Base-by-base conservation (phyloP, 805 yeast species). In the Priceomyces carsonii region DNA sequence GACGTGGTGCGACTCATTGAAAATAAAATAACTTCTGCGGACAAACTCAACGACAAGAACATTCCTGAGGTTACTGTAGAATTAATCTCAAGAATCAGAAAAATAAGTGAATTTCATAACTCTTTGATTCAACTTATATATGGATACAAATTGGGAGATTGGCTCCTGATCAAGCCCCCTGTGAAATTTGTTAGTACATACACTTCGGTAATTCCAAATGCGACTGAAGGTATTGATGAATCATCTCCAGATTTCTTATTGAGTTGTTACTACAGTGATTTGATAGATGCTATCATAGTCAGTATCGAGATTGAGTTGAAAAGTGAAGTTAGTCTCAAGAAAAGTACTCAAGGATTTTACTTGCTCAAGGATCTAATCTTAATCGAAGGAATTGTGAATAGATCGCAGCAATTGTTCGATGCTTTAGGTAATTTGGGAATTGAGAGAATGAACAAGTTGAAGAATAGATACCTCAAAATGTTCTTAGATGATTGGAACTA, bases 401-500 rank as follows among this genome's bases (percentile, higher is more conserved):
- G 83, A 39, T 72, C 85, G 19, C 53, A 57, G 15, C 75, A 75
- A 26, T 48, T 85, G 13, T 69, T 66, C 39, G 67, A 63, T 26
- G 67, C 82, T 8, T 57, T 88, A 28, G 85, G 85, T 1, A 54
- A 64, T 12, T 52, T 65, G 1, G 95, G 95, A 0, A 58, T 66
- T 12, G 80, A 75, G 32, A 66, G 96, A 36, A 51, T 85, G 5
- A 82, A 75, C 29, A 77, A 79, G 46, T 59, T 93, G 46, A 80
- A 82, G 50, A 88, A 85, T 53, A 68, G 90, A 42, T 87, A 82
- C 29, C 61, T 85, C 49, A 84, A 82, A 48, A 64, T 79, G 48
- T 85, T 88, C 53, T 71, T 88, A 37, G 75, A 65, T 32, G 83
- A 77, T 45, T 91, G 98, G 98, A 83, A 84, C 44, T 72, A 72